These are phyloP conservation scores for Lophiotrema nucula DNA, from an alignment of 495 filamentous ascomycete genomes.

Conservation along the genomic window DNA sequence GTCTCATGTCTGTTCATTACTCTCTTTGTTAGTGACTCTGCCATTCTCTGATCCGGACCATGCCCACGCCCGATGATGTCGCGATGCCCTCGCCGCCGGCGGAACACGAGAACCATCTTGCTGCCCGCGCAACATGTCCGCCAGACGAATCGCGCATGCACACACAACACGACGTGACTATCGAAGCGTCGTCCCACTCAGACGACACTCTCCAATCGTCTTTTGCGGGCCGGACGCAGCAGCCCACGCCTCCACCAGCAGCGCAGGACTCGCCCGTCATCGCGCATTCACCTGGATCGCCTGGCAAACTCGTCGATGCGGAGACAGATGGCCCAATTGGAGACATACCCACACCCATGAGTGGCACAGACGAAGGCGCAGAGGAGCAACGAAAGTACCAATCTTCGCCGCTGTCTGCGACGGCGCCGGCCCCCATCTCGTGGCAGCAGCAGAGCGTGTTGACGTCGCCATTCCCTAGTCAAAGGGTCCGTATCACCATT, in stretches of 20 bases:
- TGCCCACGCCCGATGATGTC: conserved; percentile 61
- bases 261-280: conserved; percentile 16
- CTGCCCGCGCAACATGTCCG: conserved; percentile 57
- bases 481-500: conserved; percentile 25
- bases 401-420: conserved; percentile 19
- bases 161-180: not conserved
- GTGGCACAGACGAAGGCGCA: conserved; percentile 34
- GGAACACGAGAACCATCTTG: conserved; percentile 49
- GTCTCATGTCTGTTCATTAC: conserved; percentile 27
- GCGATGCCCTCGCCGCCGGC: conserved; percentile 46
- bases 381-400: conserved; percentile 30
- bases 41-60: conserved; percentile 43
- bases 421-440: conserved; percentile 15
- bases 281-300: conserved; percentile 16
- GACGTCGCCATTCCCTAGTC: conserved; percentile 27
- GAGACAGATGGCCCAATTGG: conserved; percentile 36
- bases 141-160: conserved; percentile 48
- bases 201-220: conserved; percentile 2
- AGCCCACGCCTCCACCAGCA: conserved; percentile 31
- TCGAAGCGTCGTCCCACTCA: not conserved
- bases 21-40: conserved; percentile 24
- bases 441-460: conserved; percentile 18
- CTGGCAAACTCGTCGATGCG: conserved; percentile 14
- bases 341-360: conserved; percentile 38
- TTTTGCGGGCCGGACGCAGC: conserved; percentile 23